Evolutionary conservation across 306 rosid species (phyloP).

Genomic region (Trifolium dubium): DNA sequence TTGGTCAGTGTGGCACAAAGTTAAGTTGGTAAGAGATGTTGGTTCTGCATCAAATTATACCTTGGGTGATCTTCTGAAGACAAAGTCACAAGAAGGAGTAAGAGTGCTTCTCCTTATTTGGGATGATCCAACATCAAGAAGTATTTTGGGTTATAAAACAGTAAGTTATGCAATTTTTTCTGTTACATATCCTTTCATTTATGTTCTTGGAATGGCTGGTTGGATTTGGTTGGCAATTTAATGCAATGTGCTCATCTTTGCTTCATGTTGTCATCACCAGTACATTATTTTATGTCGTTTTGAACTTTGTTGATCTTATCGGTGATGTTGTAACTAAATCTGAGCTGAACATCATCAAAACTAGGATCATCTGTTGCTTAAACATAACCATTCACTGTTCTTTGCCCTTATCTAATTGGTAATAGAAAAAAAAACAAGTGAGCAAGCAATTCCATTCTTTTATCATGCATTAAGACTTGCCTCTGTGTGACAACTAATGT

Average conservation of each 20-base stretch:
- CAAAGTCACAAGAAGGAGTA: conserved; percentile 96
- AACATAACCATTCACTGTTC: conserved; percentile 28
- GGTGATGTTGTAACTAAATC: not conserved
- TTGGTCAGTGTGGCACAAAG: conserved; percentile 97
- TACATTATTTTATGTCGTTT: conserved; percentile 10
- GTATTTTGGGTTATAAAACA: conserved; percentile 80
- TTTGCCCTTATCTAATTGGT: conserved; percentile 18
- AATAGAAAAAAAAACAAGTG: conserved; percentile 1
- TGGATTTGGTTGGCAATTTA: not conserved
- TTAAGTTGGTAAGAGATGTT: conserved; percentile 68
- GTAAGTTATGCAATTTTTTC: conserved; percentile 56
- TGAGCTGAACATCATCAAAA: not conserved
- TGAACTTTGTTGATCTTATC: conserved; percentile 1
- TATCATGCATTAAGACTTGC: conserved; percentile 6
- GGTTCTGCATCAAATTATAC: conserved; percentile 54
- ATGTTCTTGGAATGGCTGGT: not conserved
- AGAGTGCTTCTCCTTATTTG: conserved; percentile 95
- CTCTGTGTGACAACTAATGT: conserved; percentile 13
- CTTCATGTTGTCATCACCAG: conserved; percentile 19
- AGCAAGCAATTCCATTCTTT: conserved; percentile 12
- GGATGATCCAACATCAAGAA: conserved; percentile 99
- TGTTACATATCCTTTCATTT: conserved; percentile 8
- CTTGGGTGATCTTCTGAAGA: conserved; percentile 78
- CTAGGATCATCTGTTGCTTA: conserved; percentile 1
- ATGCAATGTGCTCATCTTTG: conserved; percentile 9